phyloP scores from a whole-genome alignment of 768 basidiomycete species.

The Leccinum barrowsii region DNA sequence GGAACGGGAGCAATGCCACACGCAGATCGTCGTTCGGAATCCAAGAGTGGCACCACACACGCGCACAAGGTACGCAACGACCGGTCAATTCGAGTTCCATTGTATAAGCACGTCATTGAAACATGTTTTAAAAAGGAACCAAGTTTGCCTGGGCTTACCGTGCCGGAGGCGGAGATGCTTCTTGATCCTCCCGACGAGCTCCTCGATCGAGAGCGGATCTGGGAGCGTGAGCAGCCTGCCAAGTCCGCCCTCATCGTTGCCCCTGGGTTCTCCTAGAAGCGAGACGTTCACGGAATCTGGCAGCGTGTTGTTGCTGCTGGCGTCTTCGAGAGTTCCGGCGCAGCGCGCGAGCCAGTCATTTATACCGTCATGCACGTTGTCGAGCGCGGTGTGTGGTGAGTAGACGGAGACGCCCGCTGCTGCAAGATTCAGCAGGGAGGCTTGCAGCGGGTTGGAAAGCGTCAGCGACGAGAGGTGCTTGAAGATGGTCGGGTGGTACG shows the following conservation, averaged over 20 bases:
- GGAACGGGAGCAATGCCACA: conserved; percentile 20
- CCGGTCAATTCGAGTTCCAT: background rate
- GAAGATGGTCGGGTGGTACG: conserved; percentile 89
- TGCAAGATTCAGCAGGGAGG: conserved; percentile 74
- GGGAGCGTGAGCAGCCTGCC: conserved; percentile 67
- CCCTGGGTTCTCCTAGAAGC: conserved; percentile 39
- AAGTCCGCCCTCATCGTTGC: conserved; percentile 49
- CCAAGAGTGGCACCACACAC: conserved; percentile 1
- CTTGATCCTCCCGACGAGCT: conserved; percentile 68
- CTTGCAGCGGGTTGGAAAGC: conserved; percentile 72
- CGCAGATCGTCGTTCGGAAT: conserved; percentile 16
- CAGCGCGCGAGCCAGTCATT: conserved; percentile 85
- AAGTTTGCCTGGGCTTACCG: conserved; percentile 40
- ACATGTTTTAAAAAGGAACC: conserved; percentile 3
- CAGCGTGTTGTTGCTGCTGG: conserved; percentile 17
- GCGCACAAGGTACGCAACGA: background rate
- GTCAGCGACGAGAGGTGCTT: conserved; percentile 71
- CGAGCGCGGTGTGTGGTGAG: conserved; percentile 85
- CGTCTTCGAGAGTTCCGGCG: conserved; percentile 35
- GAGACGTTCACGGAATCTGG: conserved; percentile 26
- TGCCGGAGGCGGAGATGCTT: conserved; percentile 54
- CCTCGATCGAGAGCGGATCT: conserved; percentile 54
- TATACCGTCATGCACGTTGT: conserved; percentile 78
- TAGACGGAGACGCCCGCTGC: conserved; percentile 84
- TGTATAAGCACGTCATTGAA: conserved; percentile 11